Conservation (phyloP, 257 asterid genomes). For the Scutellaria barbata region DNA sequence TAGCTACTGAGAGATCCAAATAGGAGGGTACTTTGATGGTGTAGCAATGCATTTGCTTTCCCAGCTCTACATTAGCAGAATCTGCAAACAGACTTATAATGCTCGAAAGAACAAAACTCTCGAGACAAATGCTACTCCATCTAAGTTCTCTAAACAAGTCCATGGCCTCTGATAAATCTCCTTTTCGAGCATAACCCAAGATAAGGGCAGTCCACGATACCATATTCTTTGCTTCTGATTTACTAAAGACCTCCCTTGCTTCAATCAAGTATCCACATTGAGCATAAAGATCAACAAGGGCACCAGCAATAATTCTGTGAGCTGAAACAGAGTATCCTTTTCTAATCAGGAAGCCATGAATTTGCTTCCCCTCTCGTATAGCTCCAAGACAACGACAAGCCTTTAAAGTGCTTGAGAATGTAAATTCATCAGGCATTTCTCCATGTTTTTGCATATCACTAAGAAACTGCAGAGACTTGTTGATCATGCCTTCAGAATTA, state of each 20-base stretch:
- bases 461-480: conserved; percentile 49
- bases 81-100: conserved; percentile 59
- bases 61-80: conserved; percentile 53
- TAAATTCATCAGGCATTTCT: conserved; percentile 60
- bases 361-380: conserved; percentile 57
- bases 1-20: conserved; percentile 50
- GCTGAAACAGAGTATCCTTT: conserved; percentile 48
- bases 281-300: conserved; percentile 63
- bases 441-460: conserved; percentile 52
- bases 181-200: conserved; percentile 56
- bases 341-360: conserved; percentile 53
- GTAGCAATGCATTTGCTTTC: conserved; percentile 65
- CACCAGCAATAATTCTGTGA: conserved; percentile 54
- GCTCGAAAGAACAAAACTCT: conserved; percentile 62
- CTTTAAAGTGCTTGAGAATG: conserved; percentile 63
- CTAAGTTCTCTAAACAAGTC: conserved; percentile 58
- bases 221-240: conserved; percentile 45
- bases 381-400: conserved; percentile 64
- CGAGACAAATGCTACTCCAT: conserved; percentile 39
- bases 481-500: conserved; percentile 38
- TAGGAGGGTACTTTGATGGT: conserved; percentile 48
- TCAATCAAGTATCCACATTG: conserved; percentile 48
- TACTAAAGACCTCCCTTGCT: conserved; percentile 52
- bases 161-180: conserved; percentile 47
- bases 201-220: conserved; percentile 60